Evolutionary conservation across 192 early-diverging fungal species (phyloP), one percentile per base, ranked within the genome.

Genomic region (Backusella circina): DNA sequence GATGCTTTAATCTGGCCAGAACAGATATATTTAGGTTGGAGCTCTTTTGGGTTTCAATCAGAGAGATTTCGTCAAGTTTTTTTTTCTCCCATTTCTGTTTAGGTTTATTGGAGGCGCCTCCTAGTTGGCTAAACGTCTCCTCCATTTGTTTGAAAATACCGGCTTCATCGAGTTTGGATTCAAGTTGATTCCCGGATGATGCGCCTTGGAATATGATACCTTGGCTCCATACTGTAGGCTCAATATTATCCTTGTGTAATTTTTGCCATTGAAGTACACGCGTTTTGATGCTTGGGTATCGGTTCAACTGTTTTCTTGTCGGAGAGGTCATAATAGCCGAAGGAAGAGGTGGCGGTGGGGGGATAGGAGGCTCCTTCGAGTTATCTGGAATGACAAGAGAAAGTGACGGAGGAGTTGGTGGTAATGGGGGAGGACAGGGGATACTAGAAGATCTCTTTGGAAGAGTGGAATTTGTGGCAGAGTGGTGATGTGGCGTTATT

Each of bases 241-340:
- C 51, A 32, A 80, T 76, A 7, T 70, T 57, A 47, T 72, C 37
- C 0, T 39, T 39, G 36, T 79, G 75, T 4, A 79, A 12, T 37
- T 79, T 79, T 50, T 79, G 78, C 78, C 78, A 79, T 65, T 79
- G 78, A 1, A 79, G 41, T 31, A 69, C 78, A 57, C 78, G 77
- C 7, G 37, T 76, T 64, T 65, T 79, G 18, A 72, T 67, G 47
- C 28, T 78, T 50, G 74, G 75, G 13, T 75, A 51, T 23, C 61
- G 77, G 28, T 61, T 83, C 37, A 65, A 13, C 28, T 44, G 61
- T 67, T 74, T 79, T 1, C 78, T 39, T 37, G 79, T 65, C 12
- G 67, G 65, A 12, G 79, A 73, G 13, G 67, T 38, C 18, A 44
- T 70, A 26, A 76, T 73, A 21, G 75, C 65, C 7, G 71, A 30